phyloP scores from a whole-genome alignment of 176 grass and related monocot genomes.

The Bothriochloa decipiens region DNA sequence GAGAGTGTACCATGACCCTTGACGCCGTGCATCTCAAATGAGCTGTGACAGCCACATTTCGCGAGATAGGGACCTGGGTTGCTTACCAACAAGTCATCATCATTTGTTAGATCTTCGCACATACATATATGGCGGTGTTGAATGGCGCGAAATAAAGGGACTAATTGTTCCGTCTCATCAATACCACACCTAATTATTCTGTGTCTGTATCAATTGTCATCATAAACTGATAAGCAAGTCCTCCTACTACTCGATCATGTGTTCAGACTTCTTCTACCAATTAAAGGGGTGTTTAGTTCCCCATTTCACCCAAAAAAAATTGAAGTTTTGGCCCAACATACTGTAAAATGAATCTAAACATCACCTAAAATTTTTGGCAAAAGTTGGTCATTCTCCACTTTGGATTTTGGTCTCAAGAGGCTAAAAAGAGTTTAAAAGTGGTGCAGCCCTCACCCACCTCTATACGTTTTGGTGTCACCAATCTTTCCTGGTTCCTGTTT shows the following conservation, averaged over 20 bases:
- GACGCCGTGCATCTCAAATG: neutral
- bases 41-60: slow-evolving; percentile 22
- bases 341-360: no score
- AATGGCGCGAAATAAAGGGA: slow-evolving; percentile 19
- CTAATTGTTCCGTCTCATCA: neutral
- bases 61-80: neutral
- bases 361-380: no score
- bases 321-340: no score
- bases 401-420: no score
- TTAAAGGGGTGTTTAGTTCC: no score
- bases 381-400: no score
- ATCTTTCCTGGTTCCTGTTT: neutral
- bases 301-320: no score
- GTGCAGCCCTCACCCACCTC: no score
- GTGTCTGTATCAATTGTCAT: neutral
- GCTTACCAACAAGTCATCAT: neutral
- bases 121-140: neutral
- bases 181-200: neutral
- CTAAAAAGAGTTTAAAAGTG: no score
- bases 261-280: neutral
- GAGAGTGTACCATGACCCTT: no score
- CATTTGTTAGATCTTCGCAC: neutral
- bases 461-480: neutral
- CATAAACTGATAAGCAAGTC: neutral
- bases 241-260: neutral